Base-by-base conservation (phyloP, 441 rosid species). In the Brassica hybrid region DNA sequence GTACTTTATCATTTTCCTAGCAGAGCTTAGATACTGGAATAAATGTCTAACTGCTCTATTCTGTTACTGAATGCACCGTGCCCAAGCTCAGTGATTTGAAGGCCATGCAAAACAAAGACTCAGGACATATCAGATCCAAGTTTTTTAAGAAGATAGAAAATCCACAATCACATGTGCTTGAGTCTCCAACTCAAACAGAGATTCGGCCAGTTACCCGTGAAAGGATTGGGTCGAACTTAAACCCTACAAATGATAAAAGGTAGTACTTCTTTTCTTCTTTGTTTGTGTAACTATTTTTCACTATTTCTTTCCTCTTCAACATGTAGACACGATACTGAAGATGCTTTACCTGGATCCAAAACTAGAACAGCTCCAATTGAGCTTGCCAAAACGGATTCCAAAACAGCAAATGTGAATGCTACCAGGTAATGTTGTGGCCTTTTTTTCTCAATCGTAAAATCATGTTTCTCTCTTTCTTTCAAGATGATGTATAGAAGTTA, bases 131-230 rank as follows among this genome's bases (percentile, higher is more conserved):
- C 57, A 30, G 68, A 48, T 86, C 91, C 32, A 85, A 74, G 32
- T 57, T 74, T 76, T 86, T 82, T 56, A 79, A 73, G 69, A 86
- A 79, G 64, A 65, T 77, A 17, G 86, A 81, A 56, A 79, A 80
- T 59, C 50, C 73, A 41, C 81, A 64, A 73, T 72, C 79, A 62
- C 71, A 80, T 56, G 67, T 72, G 69, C 69, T 73, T 69, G 73
- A 74, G 23, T 83, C 86, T 72, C 59, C 73, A 69, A 16, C 38
- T 69, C 79, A 63, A 60, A 61, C 45, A 73, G 74, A 82, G 73
- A 65, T 67, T 64, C 81, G 68, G 60, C 76, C 84, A 67, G 56
- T 69, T 72, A 65, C 59, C 5, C 67, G 63, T 64, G 77, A 81
- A 85, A 83, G 65, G 65, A 69, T 50, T 41, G 77, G 69, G 72